These are phyloP conservation scores for Saturnispora ahearnii DNA, from an alignment of 805 yeast genomes.

Conservation along the genomic window DNA sequence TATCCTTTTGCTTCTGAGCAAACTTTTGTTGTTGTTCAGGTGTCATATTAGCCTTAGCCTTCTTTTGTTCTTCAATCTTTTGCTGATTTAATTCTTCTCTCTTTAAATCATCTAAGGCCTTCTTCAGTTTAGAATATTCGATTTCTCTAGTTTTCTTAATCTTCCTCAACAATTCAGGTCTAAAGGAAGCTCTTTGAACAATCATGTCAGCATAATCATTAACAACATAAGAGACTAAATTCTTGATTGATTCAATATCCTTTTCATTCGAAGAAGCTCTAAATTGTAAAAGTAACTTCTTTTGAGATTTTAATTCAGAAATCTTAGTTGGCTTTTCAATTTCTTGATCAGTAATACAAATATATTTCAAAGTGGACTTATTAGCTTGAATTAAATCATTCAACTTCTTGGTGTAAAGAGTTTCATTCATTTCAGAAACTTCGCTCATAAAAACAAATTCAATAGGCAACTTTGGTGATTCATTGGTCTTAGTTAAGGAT, in stretches of 20 bases:
- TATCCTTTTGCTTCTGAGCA: conserved; percentile 72
- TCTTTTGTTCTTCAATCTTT: conserved; percentile 60
- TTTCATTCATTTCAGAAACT: conserved; percentile 68
- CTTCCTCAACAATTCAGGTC: conserved; percentile 70
- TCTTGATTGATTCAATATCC: conserved; percentile 44
- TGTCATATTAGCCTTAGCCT: conserved; percentile 54
- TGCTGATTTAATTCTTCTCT: conserved; percentile 63
- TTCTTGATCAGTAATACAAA: conserved; percentile 82
- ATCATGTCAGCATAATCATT: conserved; percentile 27
- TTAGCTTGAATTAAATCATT: conserved; percentile 32
- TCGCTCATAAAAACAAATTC: conserved; percentile 87
- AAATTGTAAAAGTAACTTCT: conserved; percentile 48
- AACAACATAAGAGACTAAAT: conserved; percentile 53
- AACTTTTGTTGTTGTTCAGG: conserved; percentile 74
- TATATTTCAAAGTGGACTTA: conserved; percentile 44
- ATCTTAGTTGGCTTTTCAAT: conserved; percentile 56
- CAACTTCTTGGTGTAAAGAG: conserved; percentile 45
- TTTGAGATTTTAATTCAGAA: conserved; percentile 44
- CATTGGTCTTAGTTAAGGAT: conserved; percentile 76
- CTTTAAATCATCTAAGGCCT: conserved; percentile 53
- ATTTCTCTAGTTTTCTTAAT: conserved; percentile 66
- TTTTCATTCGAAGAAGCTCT: conserved; percentile 39
- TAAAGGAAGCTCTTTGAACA: conserved; percentile 41
- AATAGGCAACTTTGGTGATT: conserved; percentile 58
- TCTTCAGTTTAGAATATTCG: conserved; percentile 63